Base-by-base conservation (phyloP, 371 early-diverging fungal species). In the Rhizomucor pusillus region DNA sequence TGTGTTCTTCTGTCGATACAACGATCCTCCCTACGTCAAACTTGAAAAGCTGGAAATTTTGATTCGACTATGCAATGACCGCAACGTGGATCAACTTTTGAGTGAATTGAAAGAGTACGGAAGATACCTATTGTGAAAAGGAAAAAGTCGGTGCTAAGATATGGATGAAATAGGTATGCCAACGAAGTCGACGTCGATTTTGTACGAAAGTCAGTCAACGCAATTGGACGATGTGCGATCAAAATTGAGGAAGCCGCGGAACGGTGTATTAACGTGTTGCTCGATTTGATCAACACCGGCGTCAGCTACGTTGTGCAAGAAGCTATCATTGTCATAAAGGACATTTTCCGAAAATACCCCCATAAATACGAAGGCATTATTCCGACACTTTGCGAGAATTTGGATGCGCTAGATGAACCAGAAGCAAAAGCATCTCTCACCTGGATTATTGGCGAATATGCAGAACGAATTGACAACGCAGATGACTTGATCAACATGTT, bases 371-470 rank as follows among this genome's bases (percentile, higher is more conserved):
- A 95, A 73, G 77, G 85, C 36, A 86, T 93, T 51, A 91, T 97
- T 53, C 81, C 85, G 2, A 81, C 87, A 1, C 77, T 98, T 23
- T 95, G 95, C 70, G 90, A 94, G 53, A 90, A 94, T 70, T 67
- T 95, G 49, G 94, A 94, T 58, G 81, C 74, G 41, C 60, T 97
- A 52, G 96, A 97, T 71, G 96, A 95, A 59, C 90, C 95, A 12
- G 95, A 97, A 50, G 95, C 98, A 39, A 93, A 92, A 65, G 93
- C 96, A 1, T 89, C 97, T 1, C 75, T 97, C 78, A 89, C 96
- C 53, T 98, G 98, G 98, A 95, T 98, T 53, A 85, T 96, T 62
- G 98, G 98, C 10, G 92, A 96, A 69, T 95, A 98, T 70, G 92
- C 94, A 3, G 93, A 94, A 52, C 76, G 92, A 41, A 93, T 96